Base-by-base conservation (phyloP, 495 filamentous ascomycete species). In the Penicillium psychrofluorescens region DNA sequence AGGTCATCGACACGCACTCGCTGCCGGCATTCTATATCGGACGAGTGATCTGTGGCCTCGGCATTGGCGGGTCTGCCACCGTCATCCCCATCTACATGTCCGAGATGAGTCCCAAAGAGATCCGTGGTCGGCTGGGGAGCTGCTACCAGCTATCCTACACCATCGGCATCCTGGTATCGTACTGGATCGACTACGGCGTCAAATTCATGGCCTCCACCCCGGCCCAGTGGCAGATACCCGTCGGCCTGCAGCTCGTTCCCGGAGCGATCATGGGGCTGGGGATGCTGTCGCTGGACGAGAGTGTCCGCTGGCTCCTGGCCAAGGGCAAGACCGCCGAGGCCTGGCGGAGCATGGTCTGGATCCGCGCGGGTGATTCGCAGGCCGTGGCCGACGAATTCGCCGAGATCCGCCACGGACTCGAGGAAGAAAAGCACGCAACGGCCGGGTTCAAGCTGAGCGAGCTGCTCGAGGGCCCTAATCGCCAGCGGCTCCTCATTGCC, bases 21-120 rank as follows among this genome's bases (percentile, higher is more conserved):
- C 48, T 74, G 0, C 41, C 55, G 0, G 48, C 59, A 15, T 77
- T 74, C 47, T 76, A 76, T 34, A 38, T 64, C 0, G 70, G 67
- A 7, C 61, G 78, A 38, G 63, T 78, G 15, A 64, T 82, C 39
- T 70, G 72, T 16, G 78, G 78, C 8, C 53, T 83, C 10, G 80
- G 78, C 0, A 66, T 81, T 40, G 79, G 79, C 0, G 74, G 68
- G 6, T 74, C 77, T 7, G 72, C 76, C 0, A 76, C 74, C 9
- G 67, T 78, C 11, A 74, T 78, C 0, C 78, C 79, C 2, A 81
- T 78, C 46, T 79, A 74, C 46, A 66, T 72, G 35, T 66, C 72
- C 11, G 78, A 81, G 53, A 80, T 74, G 65, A 73, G 73, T 41
- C 75, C 76, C 0, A 75, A 71, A 37, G 64, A 74, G 11, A 69